Evolutionary conservation across 75 land plant genomes (phyloP).

Genomic region (Ceratopteris richardii): DNA sequence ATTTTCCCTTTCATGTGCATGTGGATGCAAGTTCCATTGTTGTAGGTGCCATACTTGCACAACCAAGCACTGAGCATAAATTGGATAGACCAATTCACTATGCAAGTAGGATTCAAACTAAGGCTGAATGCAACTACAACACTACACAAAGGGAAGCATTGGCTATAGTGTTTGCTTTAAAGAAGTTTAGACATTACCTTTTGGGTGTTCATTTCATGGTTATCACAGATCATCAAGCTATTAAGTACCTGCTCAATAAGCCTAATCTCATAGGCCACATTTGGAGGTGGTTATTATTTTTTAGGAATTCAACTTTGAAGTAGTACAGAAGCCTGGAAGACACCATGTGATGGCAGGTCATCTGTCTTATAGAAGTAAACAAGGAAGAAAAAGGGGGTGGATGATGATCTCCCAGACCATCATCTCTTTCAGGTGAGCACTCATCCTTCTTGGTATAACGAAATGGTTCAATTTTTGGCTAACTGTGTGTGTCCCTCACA

Average conservation of each 20-base stretch:
- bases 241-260: constrained; percentile 7
- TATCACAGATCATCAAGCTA: constrained; percentile 8
- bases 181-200: constrained; percentile 14
- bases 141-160: constrained; percentile 13
- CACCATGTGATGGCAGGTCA: too few species aligned
- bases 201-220: constrained; percentile 9
- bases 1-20: too few species aligned
- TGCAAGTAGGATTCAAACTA: neutral
- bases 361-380: neutral
- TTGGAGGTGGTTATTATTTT: constrained; percentile 10
- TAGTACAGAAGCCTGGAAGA: constrained; percentile 9
- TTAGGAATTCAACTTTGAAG: constrained; percentile 14
- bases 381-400: neutral
- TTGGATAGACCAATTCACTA: neutral
- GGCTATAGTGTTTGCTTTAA: constrained; percentile 12
- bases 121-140: constrained; percentile 12
- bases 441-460: too few species aligned
- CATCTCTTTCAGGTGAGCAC: neutral
- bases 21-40: too few species aligned
- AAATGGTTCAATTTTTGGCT: too few species aligned
- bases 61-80: neutral
- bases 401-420: constrained; percentile 9
- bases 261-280: neutral
- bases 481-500: too few species aligned
- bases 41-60: too few species aligned